phyloP scores from a whole-genome alignment of 2,329 filamentous ascomycete species.

The Exserohilum turcica region DNA sequence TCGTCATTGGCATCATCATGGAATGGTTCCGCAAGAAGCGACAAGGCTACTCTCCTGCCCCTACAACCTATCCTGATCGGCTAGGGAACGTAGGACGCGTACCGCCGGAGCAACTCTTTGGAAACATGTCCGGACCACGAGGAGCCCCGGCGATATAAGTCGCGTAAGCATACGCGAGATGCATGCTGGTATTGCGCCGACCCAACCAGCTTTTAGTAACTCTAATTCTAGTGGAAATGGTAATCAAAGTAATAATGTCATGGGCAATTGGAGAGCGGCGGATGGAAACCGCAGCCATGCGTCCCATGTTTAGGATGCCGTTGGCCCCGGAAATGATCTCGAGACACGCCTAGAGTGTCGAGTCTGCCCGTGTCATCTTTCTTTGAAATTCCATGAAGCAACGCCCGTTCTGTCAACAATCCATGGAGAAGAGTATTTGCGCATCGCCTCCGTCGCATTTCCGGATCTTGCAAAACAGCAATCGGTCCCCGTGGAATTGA shows the following conservation, averaged over 20 bases:
- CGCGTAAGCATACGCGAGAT: no score
- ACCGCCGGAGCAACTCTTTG: slow-evolving; percentile 54
- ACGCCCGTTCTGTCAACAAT: neutral
- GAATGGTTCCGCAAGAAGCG: slow-evolving; percentile 77
- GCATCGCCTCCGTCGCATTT: neutral
- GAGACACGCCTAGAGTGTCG: neutral
- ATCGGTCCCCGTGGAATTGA: neutral
- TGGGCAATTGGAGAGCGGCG: neutral
- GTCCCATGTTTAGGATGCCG: neutral
- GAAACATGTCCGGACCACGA: slow-evolving; percentile 40
- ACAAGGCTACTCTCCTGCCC: slow-evolving; percentile 80
- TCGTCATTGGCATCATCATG: slow-evolving; percentile 73
- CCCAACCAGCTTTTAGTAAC: neutral
- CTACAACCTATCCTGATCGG: slow-evolving; percentile 59
- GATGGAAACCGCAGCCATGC: neutral
- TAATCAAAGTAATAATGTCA: neutral
- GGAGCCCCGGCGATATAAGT: slow-evolving; percentile 41
- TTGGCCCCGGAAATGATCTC: neutral
- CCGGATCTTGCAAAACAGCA: neutral
- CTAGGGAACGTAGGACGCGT: slow-evolving; percentile 56
- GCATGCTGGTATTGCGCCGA: neutral
- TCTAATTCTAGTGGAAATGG: neutral
- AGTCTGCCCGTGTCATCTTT: neutral
- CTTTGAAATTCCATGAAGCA: neutral
- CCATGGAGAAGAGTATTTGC: neutral